Conservation (phyloP, 805 yeast species). For the Brettanomyces custersianus region DNA sequence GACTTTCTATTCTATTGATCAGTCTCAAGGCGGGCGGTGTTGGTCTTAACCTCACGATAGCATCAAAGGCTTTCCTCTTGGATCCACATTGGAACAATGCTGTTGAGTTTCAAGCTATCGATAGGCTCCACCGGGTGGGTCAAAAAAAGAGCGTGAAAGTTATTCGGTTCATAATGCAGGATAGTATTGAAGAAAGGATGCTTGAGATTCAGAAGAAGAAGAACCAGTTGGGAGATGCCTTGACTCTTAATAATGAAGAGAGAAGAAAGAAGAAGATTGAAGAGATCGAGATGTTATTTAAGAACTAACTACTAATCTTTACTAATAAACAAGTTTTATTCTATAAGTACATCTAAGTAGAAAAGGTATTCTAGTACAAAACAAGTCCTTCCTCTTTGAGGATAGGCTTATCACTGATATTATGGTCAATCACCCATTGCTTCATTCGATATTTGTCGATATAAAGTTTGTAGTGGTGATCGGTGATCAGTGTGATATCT, state of each 20-base stretch:
- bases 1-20: slow-evolving; percentile 43
- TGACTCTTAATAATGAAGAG: slow-evolving; percentile 69
- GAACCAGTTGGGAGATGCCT: slow-evolving; percentile 70
- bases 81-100: slow-evolving; percentile 98
- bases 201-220: slow-evolving; percentile 79
- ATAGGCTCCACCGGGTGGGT: slow-evolving; percentile 85
- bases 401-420: slow-evolving; percentile 10
- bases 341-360: background rate
- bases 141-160: slow-evolving; percentile 68
- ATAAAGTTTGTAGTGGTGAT: slow-evolving; percentile 14
- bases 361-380: slow-evolving; percentile 13
- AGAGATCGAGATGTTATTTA: slow-evolving; percentile 62
- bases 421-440: slow-evolving; percentile 22
- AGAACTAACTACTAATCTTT: slow-evolving; percentile 21
- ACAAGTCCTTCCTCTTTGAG: slow-evolving; percentile 17
- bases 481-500: slow-evolving; percentile 14
- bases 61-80: slow-evolving; percentile 80
- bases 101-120: slow-evolving; percentile 85
- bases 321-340: background rate
- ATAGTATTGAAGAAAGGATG: slow-evolving; percentile 84
- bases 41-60: slow-evolving; percentile 79
- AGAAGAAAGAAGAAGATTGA: slow-evolving; percentile 61
- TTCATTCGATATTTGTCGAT: slow-evolving; percentile 17
- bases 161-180: slow-evolving; percentile 69
- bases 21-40: slow-evolving; percentile 93